phyloP scores from a whole-genome alignment of 768 basidiomycete species.

The Trametes villosa region DNA sequence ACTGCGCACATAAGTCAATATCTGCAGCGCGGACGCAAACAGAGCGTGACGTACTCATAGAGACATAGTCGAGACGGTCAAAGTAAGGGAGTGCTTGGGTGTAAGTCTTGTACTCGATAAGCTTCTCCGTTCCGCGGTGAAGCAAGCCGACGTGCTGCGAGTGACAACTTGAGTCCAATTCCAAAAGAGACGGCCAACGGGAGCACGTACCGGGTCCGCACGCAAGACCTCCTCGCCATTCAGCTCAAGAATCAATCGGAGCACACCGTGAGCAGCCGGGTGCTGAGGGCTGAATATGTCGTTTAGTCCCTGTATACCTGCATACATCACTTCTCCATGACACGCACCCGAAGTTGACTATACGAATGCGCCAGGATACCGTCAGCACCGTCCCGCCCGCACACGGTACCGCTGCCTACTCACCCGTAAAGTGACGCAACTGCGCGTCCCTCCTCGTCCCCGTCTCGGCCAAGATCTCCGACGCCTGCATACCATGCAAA shows the following conservation, averaged over 20 bases:
- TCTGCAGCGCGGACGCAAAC: background rate
- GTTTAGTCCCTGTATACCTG: background rate
- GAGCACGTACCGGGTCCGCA: conserved; percentile 71
- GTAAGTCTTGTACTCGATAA: conserved; percentile 99
- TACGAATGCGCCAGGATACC: background rate
- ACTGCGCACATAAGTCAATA: conserved; percentile 50
- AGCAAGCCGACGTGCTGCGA: conserved; percentile 93
- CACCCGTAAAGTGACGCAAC: conserved; percentile 94
- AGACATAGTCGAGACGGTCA: conserved; percentile 98
- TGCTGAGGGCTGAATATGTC: conserved; percentile 79
- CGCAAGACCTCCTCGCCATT: conserved; percentile 96
- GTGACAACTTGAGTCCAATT: conserved; percentile 9
- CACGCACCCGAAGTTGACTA: conserved; percentile 90
- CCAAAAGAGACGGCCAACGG: background rate
- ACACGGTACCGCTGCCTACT: conserved; percentile 28
- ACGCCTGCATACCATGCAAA: conserved; percentile 76
- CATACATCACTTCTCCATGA: background rate
- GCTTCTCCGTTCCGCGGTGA: conserved; percentile 97
- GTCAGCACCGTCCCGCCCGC: conserved; percentile 8
- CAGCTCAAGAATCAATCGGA: conserved; percentile 95
- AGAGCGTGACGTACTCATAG: conserved; percentile 80
- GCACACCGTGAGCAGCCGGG: conserved; percentile 97
- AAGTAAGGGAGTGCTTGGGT: conserved; percentile 98
- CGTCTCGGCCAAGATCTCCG: conserved; percentile 80
- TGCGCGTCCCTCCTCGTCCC: conserved; percentile 72